Evolutionary conservation across 116 monocot genomes (phyloP).

Genomic region (Phalaenopsis hybrid): DNA sequence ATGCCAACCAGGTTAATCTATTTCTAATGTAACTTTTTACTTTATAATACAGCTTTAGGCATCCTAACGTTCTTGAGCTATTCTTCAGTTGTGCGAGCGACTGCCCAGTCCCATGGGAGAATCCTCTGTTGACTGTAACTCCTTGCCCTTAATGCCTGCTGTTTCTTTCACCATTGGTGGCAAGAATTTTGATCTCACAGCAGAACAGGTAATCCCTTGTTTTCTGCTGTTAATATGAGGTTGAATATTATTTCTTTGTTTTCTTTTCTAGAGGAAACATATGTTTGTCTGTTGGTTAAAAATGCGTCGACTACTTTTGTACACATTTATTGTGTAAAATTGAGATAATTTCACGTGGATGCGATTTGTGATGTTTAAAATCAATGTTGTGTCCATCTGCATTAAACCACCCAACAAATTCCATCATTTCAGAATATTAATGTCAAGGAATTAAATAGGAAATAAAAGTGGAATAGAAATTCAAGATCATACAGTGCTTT

Average conservation of each 20-base stretch:
- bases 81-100: constrained; percentile 30
- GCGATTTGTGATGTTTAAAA: too few species aligned
- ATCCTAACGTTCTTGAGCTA: constrained; percentile 5
- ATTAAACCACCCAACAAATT: too few species aligned
- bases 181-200: constrained; percentile 30
- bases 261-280: too few species aligned
- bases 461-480: too few species aligned
- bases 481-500: too few species aligned
- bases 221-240: too few species aligned
- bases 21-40: not conserved
- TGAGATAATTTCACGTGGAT: too few species aligned
- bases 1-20: not conserved
- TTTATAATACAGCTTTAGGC: not conserved
- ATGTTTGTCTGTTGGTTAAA: not conserved
- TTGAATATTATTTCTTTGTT: not conserved
- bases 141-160: constrained; percentile 27
- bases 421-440: too few species aligned
- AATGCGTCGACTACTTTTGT: too few species aligned
- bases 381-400: too few species aligned
- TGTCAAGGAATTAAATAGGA: too few species aligned
- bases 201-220: constrained; percentile 30
- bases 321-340: too few species aligned
- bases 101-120: constrained; percentile 49
- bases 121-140: constrained; percentile 37
- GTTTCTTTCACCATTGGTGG: constrained; percentile 47